Evolutionary conservation across 306 rosid genomes (phyloP).

Genomic region (Hippophae gyantsensis): DNA sequence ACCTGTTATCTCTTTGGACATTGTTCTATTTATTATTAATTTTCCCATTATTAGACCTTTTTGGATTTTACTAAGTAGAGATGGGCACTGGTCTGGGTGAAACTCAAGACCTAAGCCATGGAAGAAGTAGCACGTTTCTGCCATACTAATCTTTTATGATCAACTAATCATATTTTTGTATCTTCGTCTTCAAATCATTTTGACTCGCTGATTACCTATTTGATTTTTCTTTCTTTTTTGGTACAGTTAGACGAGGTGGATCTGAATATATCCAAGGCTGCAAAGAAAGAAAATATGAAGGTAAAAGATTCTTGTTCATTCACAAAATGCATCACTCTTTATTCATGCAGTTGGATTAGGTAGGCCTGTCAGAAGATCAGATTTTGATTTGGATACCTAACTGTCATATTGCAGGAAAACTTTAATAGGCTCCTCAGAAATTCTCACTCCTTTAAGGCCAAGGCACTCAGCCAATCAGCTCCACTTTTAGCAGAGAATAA

Average conservation of each 20-base stretch:
- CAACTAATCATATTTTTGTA: too few species aligned
- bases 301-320: constrained; percentile 23
- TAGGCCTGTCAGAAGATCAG: background rate
- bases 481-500: constrained; percentile 68
- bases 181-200: too few species aligned
- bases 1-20: constrained; percentile 4
- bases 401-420: constrained; percentile 49
- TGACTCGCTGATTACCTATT: constrained; percentile 4
- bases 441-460: constrained; percentile 43
- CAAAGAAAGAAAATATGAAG: constrained; percentile 41
- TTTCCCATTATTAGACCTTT: too few species aligned
- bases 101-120: too few species aligned
- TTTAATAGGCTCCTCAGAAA: constrained; percentile 37
- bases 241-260: constrained; percentile 60
- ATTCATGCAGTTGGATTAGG: background rate
- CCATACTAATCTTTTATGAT: too few species aligned
- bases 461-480: constrained; percentile 74
- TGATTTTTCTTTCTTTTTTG: constrained; percentile 7
- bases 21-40: constrained; percentile 7
- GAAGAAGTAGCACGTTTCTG: too few species aligned
- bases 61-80: too few species aligned
- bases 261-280: constrained; percentile 40
- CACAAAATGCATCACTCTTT: background rate
- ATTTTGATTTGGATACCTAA: background rate
- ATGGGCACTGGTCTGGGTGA: too few species aligned